Percentiles rank a stretch among this genome's conserved stretches.
Evolutionary conservation across 2,329 filamentous ascomycete genomes (phyloP).

Genomic region (Colletotrichum sidae): DNA sequence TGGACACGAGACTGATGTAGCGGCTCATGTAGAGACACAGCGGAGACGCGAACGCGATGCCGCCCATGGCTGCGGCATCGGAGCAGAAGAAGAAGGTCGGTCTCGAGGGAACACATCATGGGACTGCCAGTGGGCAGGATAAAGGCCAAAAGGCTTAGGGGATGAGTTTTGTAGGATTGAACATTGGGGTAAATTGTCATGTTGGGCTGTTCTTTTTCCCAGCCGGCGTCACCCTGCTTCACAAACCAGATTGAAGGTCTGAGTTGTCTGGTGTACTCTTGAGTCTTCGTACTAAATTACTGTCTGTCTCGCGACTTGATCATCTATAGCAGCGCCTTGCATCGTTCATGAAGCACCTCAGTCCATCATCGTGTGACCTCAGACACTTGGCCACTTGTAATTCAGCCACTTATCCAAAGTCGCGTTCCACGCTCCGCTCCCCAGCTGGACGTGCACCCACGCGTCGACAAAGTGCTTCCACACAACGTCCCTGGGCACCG

Average conservation of each 20-base stretch:
- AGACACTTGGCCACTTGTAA: slow-evolving; percentile 35
- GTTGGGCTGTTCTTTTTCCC: no score
- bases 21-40: slow-evolving; percentile 13
- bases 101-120: slow-evolving; percentile 7
- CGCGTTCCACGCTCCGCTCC: slow-evolving; percentile 33
- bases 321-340: no score
- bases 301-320: no score
- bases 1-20: neutral
- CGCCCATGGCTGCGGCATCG: slow-evolving; percentile 7
- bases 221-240: neutral
- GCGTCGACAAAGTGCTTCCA: slow-evolving; percentile 37
- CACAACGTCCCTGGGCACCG: slow-evolving; percentile 23
- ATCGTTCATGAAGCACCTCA: no score
- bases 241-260: slow-evolving; percentile 12
- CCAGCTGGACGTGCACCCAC: slow-evolving; percentile 34
- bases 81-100: slow-evolving; percentile 19
- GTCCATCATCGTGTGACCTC: neutral
- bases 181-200: neutral
- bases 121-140: slow-evolving; percentile 1
- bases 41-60: slow-evolving; percentile 21
- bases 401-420: slow-evolving; percentile 33
- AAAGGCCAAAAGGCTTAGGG: slow-evolving; percentile 18
- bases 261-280: no score
- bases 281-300: neutral
- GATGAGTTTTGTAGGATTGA: neutral